Evolutionary conservation across 202 grass and related monocot species (phyloP), one percentile per base, ranked within the genome.

Genomic region (Setaria viridis): DNA sequence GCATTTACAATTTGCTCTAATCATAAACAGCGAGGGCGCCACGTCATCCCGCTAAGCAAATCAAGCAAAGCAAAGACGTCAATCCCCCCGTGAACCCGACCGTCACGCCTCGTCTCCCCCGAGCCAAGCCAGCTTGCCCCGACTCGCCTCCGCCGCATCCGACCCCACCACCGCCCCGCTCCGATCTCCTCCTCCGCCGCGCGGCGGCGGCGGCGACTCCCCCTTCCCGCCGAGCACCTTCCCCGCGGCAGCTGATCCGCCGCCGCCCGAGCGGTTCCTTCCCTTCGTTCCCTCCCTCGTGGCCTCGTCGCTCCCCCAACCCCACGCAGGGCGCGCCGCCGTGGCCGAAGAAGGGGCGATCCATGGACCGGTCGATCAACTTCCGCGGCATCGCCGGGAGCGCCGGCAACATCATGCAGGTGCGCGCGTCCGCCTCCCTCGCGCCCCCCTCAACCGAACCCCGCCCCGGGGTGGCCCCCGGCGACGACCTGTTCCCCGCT

Each of bases 321-420:
- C 11, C 34, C 54, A 25, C 21, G 9, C 35, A 54, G 67, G 74
- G 73, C 73, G 73, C 59, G 79, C 66, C 62, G n/a, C 79, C 2
- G 42, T 16, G 30, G 46, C 30, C 30, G 71, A 25, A 70, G 56
- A 2, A 10, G 43, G 58, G 30, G 62, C 68, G 84, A 90, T 87
- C 86, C 67, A 92, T 99, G 94, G 97, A 96, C 85, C 88, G 93
- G 46, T 87, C 96, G 16, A 91, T 96, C 49, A 95, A 99, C 88
- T 83, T 99, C 80, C 93, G 88, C 85, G 94, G 97, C 76, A 86
- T 99, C 90, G 90, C 93, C 65, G 97, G 97, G 77, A 99, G 90
- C 90, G 90, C 97, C 35, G 97, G 97, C 10, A 99, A 94, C 67
- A 89, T 96, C 77, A 94, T 93, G 94, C 97, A 99, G 97, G 97